A percentile compares a stretch with the other conserved stretches of the same genome.
These are phyloP conservation scores for Pleomassaria siparia DNA, from an alignment of 2,329 filamentous ascomycete genomes.

Conservation along the genomic window DNA sequence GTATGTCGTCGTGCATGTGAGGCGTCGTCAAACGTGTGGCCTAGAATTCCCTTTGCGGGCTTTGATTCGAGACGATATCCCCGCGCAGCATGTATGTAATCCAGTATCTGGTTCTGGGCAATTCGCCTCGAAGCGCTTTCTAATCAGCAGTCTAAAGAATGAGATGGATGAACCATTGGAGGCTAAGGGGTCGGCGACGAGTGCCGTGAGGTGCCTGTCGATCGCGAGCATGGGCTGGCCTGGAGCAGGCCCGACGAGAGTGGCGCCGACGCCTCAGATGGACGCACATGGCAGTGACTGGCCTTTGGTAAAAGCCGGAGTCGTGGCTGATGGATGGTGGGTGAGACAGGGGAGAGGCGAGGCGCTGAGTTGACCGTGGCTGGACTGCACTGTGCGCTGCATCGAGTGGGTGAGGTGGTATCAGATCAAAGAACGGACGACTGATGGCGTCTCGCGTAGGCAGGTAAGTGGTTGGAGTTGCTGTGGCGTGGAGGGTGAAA, in stretches of 20 bases:
- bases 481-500: conserved; percentile 3
- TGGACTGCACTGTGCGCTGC: not conserved
- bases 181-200: not conserved
- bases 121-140: not conserved
- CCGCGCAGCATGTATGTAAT: too few relatives aligned
- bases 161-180: not conserved
- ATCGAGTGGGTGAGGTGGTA: conserved; percentile 2
- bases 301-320: conserved; percentile 6
- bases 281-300: conserved; percentile 13
- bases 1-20: conserved; percentile 4
- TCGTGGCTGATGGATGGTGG: conserved; percentile 3
- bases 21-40: conserved; percentile 19
- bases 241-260: conserved; percentile 5
- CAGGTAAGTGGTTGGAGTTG: conserved; percentile 2
- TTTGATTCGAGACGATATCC: conserved; percentile 5
- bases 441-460: conserved; percentile 8
- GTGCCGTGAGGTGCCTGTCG: conserved; percentile 16
- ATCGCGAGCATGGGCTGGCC: conserved; percentile 9
- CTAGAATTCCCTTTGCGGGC: conserved; percentile 9
- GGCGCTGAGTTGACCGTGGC: conserved; percentile 7
- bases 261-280: conserved; percentile 11
- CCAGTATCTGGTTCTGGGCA: not conserved
- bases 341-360: conserved; percentile 11
- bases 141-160: conserved; percentile 3
- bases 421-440: conserved; percentile 5